Conservation (phyloP, 2,329 filamentous ascomycete genomes). For the Rhinocladiella similis region DNA sequence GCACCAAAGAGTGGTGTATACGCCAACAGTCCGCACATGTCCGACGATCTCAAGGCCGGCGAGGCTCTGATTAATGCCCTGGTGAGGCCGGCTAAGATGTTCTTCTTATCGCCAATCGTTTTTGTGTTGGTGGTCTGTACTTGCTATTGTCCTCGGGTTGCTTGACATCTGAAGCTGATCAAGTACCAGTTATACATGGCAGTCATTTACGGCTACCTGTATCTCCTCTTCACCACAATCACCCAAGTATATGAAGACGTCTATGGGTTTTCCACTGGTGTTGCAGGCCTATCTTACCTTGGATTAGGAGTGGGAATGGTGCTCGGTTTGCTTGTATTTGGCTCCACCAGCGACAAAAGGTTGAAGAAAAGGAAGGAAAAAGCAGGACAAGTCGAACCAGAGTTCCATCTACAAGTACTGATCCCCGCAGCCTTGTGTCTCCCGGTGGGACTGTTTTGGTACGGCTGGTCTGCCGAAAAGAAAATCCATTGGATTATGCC, state of each 20-base stretch:
- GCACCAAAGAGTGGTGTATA: conserved; percentile 43
- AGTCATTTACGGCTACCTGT: conserved; percentile 59
- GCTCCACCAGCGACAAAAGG: conserved; percentile 43
- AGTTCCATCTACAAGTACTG: conserved; percentile 56
- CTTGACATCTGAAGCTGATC: neutral
- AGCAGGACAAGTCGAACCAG: conserved; percentile 40
- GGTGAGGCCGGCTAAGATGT: conserved; percentile 53
- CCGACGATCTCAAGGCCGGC: neutral
- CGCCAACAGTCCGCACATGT: conserved; percentile 45
- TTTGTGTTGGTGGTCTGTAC: conserved; percentile 40
- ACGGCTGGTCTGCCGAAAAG: conserved; percentile 46
- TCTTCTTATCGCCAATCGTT: conserved; percentile 58
- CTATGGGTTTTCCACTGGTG: conserved; percentile 54
- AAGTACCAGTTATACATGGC: conserved; percentile 45
- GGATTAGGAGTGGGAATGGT: conserved; percentile 61
- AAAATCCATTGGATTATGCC: conserved; percentile 48
- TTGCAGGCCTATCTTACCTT: conserved; percentile 60
- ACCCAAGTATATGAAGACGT: conserved; percentile 58
- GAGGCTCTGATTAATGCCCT: conserved; percentile 37
- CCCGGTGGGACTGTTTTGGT: conserved; percentile 49
- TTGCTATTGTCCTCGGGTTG: conserved; percentile 28
- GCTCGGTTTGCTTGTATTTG: conserved; percentile 48
- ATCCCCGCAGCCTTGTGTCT: conserved; percentile 50
- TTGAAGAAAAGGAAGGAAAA: conserved; percentile 34
- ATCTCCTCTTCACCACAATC: conserved; percentile 62